Conservation (phyloP, 2,329 filamentous ascomycete genomes). For the Aspergillus clavatus region DNA sequence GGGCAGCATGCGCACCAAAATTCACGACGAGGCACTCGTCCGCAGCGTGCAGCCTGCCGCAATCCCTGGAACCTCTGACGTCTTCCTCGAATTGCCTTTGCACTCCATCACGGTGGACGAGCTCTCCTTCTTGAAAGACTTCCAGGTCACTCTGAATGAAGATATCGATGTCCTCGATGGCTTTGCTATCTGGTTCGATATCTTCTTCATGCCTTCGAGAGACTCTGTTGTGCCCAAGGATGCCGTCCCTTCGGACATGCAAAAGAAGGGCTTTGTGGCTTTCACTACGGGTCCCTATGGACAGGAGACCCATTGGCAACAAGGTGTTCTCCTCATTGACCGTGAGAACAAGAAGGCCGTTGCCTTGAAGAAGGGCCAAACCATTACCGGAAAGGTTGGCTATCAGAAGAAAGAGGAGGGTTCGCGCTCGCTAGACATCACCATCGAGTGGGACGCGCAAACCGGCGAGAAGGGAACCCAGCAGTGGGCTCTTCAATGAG, state of each 20-base stretch:
- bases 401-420: constrained; percentile 67
- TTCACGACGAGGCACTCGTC: constrained; percentile 76
- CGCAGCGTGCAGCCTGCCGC: constrained; percentile 60
- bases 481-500: constrained; percentile 39
- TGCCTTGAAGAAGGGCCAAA: constrained; percentile 50
- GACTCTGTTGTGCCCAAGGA: constrained; percentile 49
- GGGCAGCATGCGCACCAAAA: constrained; percentile 78
- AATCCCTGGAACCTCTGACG: constrained; percentile 49
- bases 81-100: constrained; percentile 72
- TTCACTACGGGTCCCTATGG: constrained; percentile 82
- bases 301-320: constrained; percentile 84
- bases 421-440: constrained; percentile 63
- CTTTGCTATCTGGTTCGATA: constrained; percentile 90
- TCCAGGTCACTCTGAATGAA: constrained; percentile 56
- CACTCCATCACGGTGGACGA: constrained; percentile 68
- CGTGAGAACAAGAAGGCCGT: constrained; percentile 46
- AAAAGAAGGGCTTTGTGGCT: constrained; percentile 59
- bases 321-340: constrained; percentile 69
- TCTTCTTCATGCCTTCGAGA: constrained; percentile 70
- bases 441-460: constrained; percentile 56
- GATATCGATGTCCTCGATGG: constrained; percentile 72
- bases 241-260: constrained; percentile 57
- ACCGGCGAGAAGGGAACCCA: constrained; percentile 39
- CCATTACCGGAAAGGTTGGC: constrained; percentile 61
- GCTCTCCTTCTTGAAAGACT: constrained; percentile 67